Conservation (phyloP, 371 early-diverging fungal species). For the Batkoa obscura region DNA sequence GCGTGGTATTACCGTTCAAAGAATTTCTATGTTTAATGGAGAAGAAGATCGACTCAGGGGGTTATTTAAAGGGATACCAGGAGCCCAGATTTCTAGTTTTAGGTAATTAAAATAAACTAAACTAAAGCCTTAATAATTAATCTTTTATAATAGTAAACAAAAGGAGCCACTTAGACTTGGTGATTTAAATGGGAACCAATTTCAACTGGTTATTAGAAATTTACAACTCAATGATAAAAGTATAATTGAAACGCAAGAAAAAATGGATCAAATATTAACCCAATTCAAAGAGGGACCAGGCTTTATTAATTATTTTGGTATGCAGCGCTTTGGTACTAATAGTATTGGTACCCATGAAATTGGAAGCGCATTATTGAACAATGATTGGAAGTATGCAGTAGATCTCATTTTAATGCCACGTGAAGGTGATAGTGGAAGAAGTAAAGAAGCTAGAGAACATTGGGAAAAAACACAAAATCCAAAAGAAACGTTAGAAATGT, state of each 20-base stretch:
- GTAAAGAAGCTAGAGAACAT: conserved; percentile 32
- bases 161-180: conserved; percentile 51
- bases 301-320: conserved; percentile 95
- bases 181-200: conserved; percentile 76
- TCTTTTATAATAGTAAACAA: conserved; percentile 3
- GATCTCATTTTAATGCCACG: conserved; percentile 65
- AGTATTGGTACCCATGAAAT: conserved; percentile 66
- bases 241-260: no score
- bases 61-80: conserved; percentile 29
- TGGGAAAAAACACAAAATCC: conserved; percentile 53
- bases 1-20: conserved; percentile 85
- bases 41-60: conserved; percentile 33
- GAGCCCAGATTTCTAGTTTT: conserved; percentile 58
- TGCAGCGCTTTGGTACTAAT: conserved; percentile 95
- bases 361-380: conserved; percentile 62
- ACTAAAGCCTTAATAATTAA: not conserved
- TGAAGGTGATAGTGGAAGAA: conserved; percentile 35
- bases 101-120: conserved; percentile 23
- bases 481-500: conserved; percentile 26
- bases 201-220: conserved; percentile 16
- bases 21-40: conserved; percentile 49
- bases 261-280: no score
- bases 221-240: not conserved
- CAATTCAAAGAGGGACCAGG: conserved; percentile 40
- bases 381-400: conserved; percentile 56